phyloP scores from a whole-genome alignment of 2,329 filamentous ascomycete genomes.

The Pseudopithomyces maydicus region DNA sequence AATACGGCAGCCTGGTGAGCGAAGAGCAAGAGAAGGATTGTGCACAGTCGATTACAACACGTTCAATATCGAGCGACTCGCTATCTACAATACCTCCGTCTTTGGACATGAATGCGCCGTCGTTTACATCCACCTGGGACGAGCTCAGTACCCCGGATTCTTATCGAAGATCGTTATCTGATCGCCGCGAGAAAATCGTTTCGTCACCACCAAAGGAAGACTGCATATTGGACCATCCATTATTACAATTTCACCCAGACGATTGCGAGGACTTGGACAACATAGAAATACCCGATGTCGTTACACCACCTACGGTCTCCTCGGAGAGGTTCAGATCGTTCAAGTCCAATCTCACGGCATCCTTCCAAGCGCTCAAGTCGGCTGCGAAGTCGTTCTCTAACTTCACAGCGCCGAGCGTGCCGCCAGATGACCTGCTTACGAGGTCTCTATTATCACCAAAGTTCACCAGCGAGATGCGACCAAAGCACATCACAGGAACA shows the following conservation, averaged over 20 bases:
- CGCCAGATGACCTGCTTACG: conserved; percentile 64
- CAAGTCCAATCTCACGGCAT: conserved; percentile 68
- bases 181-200: conserved; percentile 53
- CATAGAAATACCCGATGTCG: conserved; percentile 32
- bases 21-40: conserved; percentile 51
- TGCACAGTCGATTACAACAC: conserved; percentile 50
- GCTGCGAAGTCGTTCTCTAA: conserved; percentile 66
- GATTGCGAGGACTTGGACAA: conserved; percentile 40
- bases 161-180: conserved; percentile 30
- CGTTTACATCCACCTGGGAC: conserved; percentile 50
- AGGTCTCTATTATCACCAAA: conserved; percentile 63
- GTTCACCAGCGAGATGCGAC: conserved; percentile 65
- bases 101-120: conserved; percentile 53
- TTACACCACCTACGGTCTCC: conserved; percentile 26
- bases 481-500: conserved; percentile 57
- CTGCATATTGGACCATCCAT: conserved; percentile 62
- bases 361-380: conserved; percentile 64
- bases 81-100: conserved; percentile 56
- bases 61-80: conserved; percentile 64
- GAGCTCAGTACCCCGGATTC: conserved; percentile 42
- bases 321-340: conserved; percentile 55
- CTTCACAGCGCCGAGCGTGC: conserved; percentile 58
- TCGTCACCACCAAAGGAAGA: conserved; percentile 58
- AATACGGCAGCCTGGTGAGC: conserved; percentile 48
- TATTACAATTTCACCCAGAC: conserved; percentile 50